Percentiles rank a stretch among this genome's conserved stretches.
These are phyloP conservation scores for Leishmania turanica DNA, from an alignment of 208 protist genomes.

Conservation along the genomic window DNA sequence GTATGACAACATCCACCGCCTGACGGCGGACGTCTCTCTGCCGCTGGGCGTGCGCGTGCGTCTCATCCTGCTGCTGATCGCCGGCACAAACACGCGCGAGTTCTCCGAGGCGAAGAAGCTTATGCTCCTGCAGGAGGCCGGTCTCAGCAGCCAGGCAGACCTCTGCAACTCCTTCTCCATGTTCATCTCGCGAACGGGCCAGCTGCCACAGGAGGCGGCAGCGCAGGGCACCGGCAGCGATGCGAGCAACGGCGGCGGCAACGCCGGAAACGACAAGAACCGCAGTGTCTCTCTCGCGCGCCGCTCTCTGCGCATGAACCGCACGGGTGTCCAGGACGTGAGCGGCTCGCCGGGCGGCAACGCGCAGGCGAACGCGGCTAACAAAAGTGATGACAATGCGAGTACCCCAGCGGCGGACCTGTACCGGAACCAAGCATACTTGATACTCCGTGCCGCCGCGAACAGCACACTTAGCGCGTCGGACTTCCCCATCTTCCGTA, in stretches of 20 bases:
- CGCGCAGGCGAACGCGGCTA: slow-evolving; percentile 3
- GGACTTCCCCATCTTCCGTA: slow-evolving; percentile 67
- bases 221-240: slow-evolving; percentile 6
- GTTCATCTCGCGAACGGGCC: slow-evolving; percentile 41
- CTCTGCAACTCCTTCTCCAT: slow-evolving; percentile 46
- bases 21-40: slow-evolving; percentile 47
- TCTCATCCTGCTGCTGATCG: slow-evolving; percentile 58
- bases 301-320: slow-evolving; percentile 28
- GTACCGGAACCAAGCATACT: slow-evolving; percentile 59
- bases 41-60: slow-evolving; percentile 53
- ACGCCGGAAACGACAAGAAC: neutral
- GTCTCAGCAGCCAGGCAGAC: slow-evolving; percentile 42
- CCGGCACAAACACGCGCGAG: slow-evolving; percentile 50
- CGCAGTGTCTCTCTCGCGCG: slow-evolving; percentile 11
- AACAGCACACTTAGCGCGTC: slow-evolving; percentile 48
- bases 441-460: slow-evolving; percentile 58
- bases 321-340: slow-evolving; percentile 5
- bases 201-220: slow-evolving; percentile 35
- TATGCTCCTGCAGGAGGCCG: slow-evolving; percentile 58
- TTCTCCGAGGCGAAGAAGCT: slow-evolving; percentile 69
- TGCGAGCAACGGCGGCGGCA: slow-evolving; percentile 10
- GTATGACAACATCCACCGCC: slow-evolving; percentile 45
- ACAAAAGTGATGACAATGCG: slow-evolving; percentile 1
- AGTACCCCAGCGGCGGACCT: slow-evolving; percentile 28
- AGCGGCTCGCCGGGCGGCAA: slow-evolving; percentile 1